Base-by-base conservation (phyloP, 192 early-diverging fungal genomes). In the Umbelopsis sp. region DNA sequence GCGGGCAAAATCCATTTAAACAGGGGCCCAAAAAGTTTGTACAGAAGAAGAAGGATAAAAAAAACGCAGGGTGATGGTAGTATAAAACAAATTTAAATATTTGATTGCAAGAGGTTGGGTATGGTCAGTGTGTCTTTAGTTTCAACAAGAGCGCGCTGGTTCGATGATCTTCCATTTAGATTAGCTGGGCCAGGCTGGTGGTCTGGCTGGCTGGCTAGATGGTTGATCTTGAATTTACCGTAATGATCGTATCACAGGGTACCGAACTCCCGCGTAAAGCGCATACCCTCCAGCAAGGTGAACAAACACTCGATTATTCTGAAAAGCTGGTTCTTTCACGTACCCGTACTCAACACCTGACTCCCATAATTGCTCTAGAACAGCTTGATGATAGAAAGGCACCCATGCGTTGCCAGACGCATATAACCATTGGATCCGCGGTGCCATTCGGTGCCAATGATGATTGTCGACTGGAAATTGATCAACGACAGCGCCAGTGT, bases 401-500 rank as follows among this genome's bases (percentile, higher is more conserved):
- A 61, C 55, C 55, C 55, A 61, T 15, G 55, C 25, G 25, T 61
- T 61, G 11, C 55, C 55, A 11, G 55, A 61, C 18, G 55, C 55
- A 61, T 61, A 61, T 16, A 61, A 15, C 55, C 55, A 61, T 61
- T 35, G 55, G 55, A 61, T 61, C 55, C 55, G 21, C 30, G 23
- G 55, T 35, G 55, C 25, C 55, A 61, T 61, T 27, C 33, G 27
- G 25, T 61, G 25, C 55, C 55, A 61, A 61, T 61, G 55, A 30
- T 21, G 13, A 25, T 13, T 27, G 55, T 27, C 15, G 55, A 35
- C 0, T 37, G 11, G 27, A 30, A 21, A 25, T 35, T 27, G 18
- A 35, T 30, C 12, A 61, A 15, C 55, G 55, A 41, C 37, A 41
- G 37, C 21, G 55, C 55, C 55, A 61, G 55, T 33, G 25, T 61